Percentiles rank a stretch among this genome's conserved stretches.
These are phyloP conservation scores for Plectosphaerella plurivora DNA, from an alignment of 2,329 filamentous ascomycete genomes.

Conservation along the genomic window DNA sequence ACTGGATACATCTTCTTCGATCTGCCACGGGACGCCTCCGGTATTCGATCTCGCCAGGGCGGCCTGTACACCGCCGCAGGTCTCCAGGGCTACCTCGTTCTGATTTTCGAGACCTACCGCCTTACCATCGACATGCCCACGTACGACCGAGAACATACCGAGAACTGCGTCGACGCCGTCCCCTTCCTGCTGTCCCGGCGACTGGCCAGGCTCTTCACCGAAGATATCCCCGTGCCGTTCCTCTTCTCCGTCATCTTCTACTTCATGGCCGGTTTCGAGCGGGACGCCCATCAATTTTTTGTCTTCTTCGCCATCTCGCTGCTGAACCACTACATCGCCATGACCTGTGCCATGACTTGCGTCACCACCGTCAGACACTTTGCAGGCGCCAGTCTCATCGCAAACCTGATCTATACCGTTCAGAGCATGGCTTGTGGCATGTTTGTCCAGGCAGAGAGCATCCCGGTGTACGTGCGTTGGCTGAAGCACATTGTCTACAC, in stretches of 20 bases:
- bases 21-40: slow-evolving; percentile 60
- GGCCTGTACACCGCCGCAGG: slow-evolving; percentile 68
- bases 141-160: slow-evolving; percentile 71
- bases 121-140: slow-evolving; percentile 69
- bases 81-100: slow-evolving; percentile 71
- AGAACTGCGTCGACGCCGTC: slow-evolving; percentile 65
- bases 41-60: slow-evolving; percentile 70
- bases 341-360: slow-evolving; percentile 66
- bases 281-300: slow-evolving; percentile 61
- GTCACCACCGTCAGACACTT: slow-evolving; percentile 64
- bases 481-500: slow-evolving; percentile 64
- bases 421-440: slow-evolving; percentile 74
- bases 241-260: slow-evolving; percentile 69
- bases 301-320: slow-evolving; percentile 66
- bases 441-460: slow-evolving; percentile 69
- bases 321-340: slow-evolving; percentile 68
- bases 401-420: slow-evolving; percentile 67
- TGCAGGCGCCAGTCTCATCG: slow-evolving; percentile 65
- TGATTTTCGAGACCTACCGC: slow-evolving; percentile 73
- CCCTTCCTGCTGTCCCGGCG: slow-evolving; percentile 68
- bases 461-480: slow-evolving; percentile 76
- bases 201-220: slow-evolving; percentile 62
- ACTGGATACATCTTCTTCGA: slow-evolving; percentile 70
- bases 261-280: slow-evolving; percentile 72
- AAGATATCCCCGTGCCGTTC: slow-evolving; percentile 69